Base-by-base conservation (phyloP, 495 filamentous ascomycete species). In the Penicillium manginii region DNA sequence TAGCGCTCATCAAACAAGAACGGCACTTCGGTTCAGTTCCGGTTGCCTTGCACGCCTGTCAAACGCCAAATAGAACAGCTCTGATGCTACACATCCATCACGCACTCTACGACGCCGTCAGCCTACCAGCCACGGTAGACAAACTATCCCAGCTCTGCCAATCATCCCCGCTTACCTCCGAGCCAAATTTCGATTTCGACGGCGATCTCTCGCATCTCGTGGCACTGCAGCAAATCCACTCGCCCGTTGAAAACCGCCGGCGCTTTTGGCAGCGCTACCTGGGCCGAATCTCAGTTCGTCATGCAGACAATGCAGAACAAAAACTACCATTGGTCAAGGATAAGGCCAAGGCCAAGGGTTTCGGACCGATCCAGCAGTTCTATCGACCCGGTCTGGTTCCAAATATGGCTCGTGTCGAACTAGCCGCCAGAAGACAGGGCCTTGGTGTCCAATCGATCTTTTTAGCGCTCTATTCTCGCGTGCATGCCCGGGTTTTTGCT, bases 21-120 rank as follows among this genome's bases (percentile, higher is more conserved):
- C 51, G 54, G 51, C 50, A 52, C 29, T 61, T 66, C 40, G 61
- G 64, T 26, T 50, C 58, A 23, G 55, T 63, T 8, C 69, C 69
- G 4, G 67, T 64, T 37, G 53, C 61, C 33, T 46, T 76, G 31
- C 70, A 66, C 60, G 73, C 68, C 18, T 64, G 56, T 21, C 62
- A 66, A 31, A 71, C 60, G 2, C 22, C 40, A 17, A 19, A 59
- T 9, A 66, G 65, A 1, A 66, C 62, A 33, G 60, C 58, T 21
- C 54, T 76, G 33, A 57, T 54, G 43, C 55, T 75, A 45, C 70
- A 70, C n/a, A 69, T 76, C 17, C 73, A 76, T 51, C 73, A 76
- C 52, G 73, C 71, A 17, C 63, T 76, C 21, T 76, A 76, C 42
- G 73, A 76, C 49, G 73, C 67, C 17, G 57, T 74, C 26, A 68